Percentiles rank a stretch among this genome's conserved stretches.
phyloP scores from a whole-genome alignment of 768 basidiomycete genomes.

The Mycena metata region DNA sequence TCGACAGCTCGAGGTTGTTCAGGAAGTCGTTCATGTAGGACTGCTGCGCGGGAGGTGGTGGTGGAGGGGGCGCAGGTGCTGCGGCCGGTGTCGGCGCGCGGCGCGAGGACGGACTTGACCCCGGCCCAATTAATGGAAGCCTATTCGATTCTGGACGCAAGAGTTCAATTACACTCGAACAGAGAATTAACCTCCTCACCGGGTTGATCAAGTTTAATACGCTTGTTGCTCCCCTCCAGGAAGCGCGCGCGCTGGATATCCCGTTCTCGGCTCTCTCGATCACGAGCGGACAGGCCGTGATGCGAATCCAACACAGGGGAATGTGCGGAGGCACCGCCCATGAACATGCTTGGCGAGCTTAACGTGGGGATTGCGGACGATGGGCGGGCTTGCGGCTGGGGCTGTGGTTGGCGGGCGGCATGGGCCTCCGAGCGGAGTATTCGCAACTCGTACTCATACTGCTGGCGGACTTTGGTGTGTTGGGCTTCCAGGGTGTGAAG shows the following conservation, averaged over 20 bases:
- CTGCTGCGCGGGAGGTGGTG: conserved; percentile 27
- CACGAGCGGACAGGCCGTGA: conserved; percentile 12
- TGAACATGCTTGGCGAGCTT: conserved; percentile 36
- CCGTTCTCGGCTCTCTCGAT: conserved; percentile 32
- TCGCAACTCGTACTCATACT: conserved; percentile 33
- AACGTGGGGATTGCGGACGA: conserved; percentile 32
- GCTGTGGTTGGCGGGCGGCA: neutral
- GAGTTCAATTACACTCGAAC: neutral
- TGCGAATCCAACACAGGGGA: conserved; percentile 36
- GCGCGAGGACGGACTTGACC: conserved; percentile 35
- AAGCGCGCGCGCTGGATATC: conserved; percentile 36
- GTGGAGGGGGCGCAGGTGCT: conserved; percentile 21
- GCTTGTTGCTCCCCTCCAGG: conserved; percentile 33
- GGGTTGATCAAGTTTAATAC: conserved; percentile 16
- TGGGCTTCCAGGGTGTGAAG: conserved; percentile 26
- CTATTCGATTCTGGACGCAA: conserved; percentile 20
- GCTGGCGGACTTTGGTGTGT: conserved; percentile 29
- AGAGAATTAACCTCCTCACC: neutral
- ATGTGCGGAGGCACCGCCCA: conserved; percentile 23
- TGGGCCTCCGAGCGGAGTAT: conserved; percentile 25
- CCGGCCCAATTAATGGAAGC: conserved; percentile 39
- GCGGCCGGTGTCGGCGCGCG: conserved; percentile 28
- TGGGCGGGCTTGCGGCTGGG: conserved; percentile 20
- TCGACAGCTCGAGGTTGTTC: conserved; percentile 53
- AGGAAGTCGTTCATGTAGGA: conserved; percentile 42